Evolutionary conservation across 106 monocot species (phyloP).

Genomic region (Acanthochlamys bracteata): DNA sequence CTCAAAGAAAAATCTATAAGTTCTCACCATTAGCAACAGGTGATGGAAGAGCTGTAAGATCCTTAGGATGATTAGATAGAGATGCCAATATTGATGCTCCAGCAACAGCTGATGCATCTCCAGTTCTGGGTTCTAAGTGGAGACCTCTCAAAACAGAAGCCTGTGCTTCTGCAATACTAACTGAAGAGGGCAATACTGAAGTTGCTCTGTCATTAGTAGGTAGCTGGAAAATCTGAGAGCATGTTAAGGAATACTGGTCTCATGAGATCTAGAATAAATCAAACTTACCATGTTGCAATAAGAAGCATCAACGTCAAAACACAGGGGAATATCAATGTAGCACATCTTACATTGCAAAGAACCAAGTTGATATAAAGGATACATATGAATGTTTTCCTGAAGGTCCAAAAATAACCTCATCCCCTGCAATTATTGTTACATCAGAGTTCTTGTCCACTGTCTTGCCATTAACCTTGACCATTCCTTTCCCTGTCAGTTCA

Average conservation of each 20-base stretch:
- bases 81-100: constrained; percentile 77
- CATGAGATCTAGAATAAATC: not conserved
- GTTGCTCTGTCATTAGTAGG: constrained; percentile 22
- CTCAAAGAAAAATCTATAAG: constrained; percentile 12
- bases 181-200: constrained; percentile 17
- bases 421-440: constrained; percentile 55
- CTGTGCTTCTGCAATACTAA: constrained; percentile 26
- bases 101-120: constrained; percentile 62
- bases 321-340: not conserved
- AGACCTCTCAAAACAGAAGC: constrained; percentile 24
- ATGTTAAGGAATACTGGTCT: constrained; percentile 19
- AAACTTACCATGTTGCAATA: not conserved
- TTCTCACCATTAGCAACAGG: constrained; percentile 47
- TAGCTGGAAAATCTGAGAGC: constrained; percentile 55
- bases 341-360: not conserved
- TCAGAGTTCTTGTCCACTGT: constrained; percentile 51
- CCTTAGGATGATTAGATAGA: constrained; percentile 53
- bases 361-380: constrained; percentile 43
- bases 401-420: constrained; percentile 84
- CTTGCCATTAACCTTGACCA: constrained; percentile 88
- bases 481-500: constrained; percentile 56
- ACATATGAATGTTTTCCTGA: constrained; percentile 89
- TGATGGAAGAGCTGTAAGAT: constrained; percentile 28
- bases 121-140: constrained; percentile 33
- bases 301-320: not conserved